Conservation (phyloP, 495 filamentous ascomycete genomes). For the Annulohypoxylon moriforme region DNA sequence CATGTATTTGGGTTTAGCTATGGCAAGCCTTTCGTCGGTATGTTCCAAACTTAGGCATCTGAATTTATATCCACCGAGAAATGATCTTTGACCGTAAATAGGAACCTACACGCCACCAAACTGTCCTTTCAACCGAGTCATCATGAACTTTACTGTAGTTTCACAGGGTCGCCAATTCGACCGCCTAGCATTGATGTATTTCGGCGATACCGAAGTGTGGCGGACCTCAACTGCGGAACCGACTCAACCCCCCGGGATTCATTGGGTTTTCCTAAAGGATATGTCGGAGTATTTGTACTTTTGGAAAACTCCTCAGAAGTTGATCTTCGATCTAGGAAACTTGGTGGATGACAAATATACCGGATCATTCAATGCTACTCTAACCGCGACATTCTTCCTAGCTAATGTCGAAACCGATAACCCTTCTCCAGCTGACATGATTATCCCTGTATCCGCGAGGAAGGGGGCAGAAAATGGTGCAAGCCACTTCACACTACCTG, state of each 20-base stretch:
- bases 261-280: conserved; percentile 82
- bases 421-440: conserved; percentile 67
- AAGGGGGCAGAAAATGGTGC: conserved; percentile 63
- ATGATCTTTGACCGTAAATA: conserved; percentile 43
- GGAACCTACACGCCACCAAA: conserved; percentile 76
- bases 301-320: conserved; percentile 73
- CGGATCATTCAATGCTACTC: conserved; percentile 76
- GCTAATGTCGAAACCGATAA: conserved; percentile 51
- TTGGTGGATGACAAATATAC: conserved; percentile 81
- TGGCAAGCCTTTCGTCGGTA: conserved; percentile 81
- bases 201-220: conserved; percentile 84
- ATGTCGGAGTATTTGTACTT: conserved; percentile 80
- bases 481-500: conserved; percentile 76
- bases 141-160: conserved; percentile 85
- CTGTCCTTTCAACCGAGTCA: conserved; percentile 82
- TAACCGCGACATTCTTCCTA: conserved; percentile 81
- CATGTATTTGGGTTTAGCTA: conserved; percentile 83
- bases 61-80: background rate
- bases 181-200: conserved; percentile 80
- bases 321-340: conserved; percentile 88
- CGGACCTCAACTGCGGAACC: conserved; percentile 90
- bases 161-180: conserved; percentile 83
- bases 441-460: conserved; percentile 78
- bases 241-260: conserved; percentile 71
- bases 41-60: conserved; percentile 41